phyloP scores from a whole-genome alignment of 495 filamentous ascomycete species.

The Lasiosphaeriaceae sp. region DNA sequence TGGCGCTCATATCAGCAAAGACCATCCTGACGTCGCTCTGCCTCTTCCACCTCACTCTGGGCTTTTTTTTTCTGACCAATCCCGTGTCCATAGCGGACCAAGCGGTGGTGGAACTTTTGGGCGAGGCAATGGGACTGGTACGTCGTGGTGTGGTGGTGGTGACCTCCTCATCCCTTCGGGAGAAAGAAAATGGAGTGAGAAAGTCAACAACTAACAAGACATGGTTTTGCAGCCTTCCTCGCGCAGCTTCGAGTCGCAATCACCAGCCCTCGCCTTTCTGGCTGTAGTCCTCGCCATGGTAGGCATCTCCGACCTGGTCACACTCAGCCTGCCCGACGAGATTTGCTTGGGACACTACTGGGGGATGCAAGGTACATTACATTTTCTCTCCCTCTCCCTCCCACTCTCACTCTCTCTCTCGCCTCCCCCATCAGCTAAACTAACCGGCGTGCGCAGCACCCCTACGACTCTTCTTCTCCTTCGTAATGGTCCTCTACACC shows the following conservation, averaged over 20 bases:
- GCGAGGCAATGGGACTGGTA: conserved; percentile 78
- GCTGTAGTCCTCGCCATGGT: conserved; percentile 62
- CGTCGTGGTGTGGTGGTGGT: no score
- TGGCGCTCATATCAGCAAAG: conserved; percentile 74
- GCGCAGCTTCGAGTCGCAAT: conserved; percentile 58
- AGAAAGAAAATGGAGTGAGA: no score
- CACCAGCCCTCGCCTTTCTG: conserved; percentile 66
- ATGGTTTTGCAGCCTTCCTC: conserved; percentile 32
- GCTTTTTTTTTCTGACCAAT: conserved; percentile 73
- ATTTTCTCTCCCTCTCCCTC: neutral
- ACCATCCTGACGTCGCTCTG: conserved; percentile 74
- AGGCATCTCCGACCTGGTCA: conserved; percentile 69
- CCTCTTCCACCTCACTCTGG: conserved; percentile 76
- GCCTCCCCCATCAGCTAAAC: no score
- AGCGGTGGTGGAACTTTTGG: conserved; percentile 75
- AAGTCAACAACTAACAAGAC: conserved; percentile 2
- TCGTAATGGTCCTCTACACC: conserved; percentile 61
- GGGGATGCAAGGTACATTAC: conserved; percentile 53
- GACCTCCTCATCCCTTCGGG: no score
- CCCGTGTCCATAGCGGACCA: conserved; percentile 70
- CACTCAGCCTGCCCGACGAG: conserved; percentile 68
- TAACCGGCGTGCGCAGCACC: conserved; percentile 54
- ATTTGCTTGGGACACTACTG: conserved; percentile 58
- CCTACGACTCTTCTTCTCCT: conserved; percentile 62
- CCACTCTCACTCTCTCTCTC: neutral